Evolutionary conservation across 1,139 yeast genomes (phyloP).

Genomic region (Blastobotrys ciferrii): DNA sequence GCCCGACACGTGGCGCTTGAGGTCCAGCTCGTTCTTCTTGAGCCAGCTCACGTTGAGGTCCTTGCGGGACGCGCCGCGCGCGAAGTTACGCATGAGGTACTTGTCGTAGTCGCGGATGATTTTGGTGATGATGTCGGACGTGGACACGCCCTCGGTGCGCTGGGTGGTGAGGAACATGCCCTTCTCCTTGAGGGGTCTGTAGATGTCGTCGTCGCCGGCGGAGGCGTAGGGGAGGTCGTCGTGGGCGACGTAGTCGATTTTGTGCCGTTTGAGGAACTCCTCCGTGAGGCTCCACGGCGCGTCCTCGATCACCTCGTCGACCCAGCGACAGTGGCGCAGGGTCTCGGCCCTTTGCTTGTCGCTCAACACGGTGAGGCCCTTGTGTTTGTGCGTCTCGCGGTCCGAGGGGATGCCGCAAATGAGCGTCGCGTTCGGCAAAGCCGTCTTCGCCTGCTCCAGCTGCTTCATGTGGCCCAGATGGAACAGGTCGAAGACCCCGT

Average conservation of each 20-base stretch:
- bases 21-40: conserved; percentile 91
- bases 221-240: conserved; percentile 95
- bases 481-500: conserved; percentile 94
- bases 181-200: conserved; percentile 81
- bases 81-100: conserved; percentile 93
- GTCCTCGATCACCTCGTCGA: conserved; percentile 88
- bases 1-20: conserved; percentile 84
- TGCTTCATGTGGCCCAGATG: conserved; percentile 98
- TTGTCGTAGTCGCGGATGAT: conserved; percentile 95
- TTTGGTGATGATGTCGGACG: conserved; percentile 92
- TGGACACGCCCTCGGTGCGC: conserved; percentile 93
- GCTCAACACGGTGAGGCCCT: conserved; percentile 86
- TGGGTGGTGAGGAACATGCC: conserved; percentile 95
- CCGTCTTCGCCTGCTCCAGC: conserved; percentile 91
- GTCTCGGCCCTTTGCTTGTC: conserved; percentile 90
- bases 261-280: conserved; percentile 71
- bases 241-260: conserved; percentile 94
- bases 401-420: conserved; percentile 94
- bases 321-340: conserved; percentile 90
- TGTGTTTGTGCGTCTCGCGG: conserved; percentile 82
- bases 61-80: conserved; percentile 94
- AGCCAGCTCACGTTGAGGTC: conserved; percentile 96
- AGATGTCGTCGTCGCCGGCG: conserved; percentile 83
- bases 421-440: conserved; percentile 78
- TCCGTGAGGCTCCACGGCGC: conserved; percentile 96